Evolutionary conservation across 2,329 filamentous ascomycete genomes (phyloP).

Genomic region (Xylaria sp.): DNA sequence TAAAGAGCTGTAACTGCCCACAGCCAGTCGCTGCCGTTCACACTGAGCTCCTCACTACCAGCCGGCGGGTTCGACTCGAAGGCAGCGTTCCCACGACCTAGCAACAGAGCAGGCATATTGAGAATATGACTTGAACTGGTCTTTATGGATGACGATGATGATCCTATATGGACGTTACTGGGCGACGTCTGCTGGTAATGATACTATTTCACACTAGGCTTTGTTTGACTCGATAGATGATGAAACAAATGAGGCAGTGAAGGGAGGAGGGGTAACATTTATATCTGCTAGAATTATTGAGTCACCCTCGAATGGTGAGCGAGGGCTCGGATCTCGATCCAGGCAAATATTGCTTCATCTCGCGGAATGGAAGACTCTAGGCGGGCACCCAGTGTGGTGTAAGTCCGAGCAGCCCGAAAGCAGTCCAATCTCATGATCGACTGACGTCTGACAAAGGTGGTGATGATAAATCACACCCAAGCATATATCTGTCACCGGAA

Average conservation of each 20-base stretch:
- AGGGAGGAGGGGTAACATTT: slow-evolving; percentile 17
- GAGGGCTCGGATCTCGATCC: slow-evolving; percentile 29
- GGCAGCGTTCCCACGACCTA: slow-evolving; percentile 54
- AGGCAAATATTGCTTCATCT: slow-evolving; percentile 8
- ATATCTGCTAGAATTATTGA: slow-evolving; percentile 20
- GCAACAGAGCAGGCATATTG: slow-evolving; percentile 28
- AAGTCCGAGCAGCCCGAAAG: slow-evolving; percentile 36
- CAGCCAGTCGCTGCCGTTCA: slow-evolving; percentile 64
- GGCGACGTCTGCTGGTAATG: neutral
- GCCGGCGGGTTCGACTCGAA: slow-evolving; percentile 58
- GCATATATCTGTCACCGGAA: slow-evolving; percentile 8
- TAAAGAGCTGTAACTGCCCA: slow-evolving; percentile 65
- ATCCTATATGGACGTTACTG: neutral
- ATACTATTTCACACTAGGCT: neutral
- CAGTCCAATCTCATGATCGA: slow-evolving; percentile 27
- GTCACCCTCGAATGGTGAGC: neutral
- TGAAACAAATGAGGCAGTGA: neutral
- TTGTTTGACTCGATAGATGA: slow-evolving; percentile 7
- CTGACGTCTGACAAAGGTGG: slow-evolving; percentile 32
- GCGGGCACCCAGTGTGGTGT: slow-evolving; percentile 11
- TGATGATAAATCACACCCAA: slow-evolving; percentile 38
- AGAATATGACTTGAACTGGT: neutral
- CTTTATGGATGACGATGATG: neutral
- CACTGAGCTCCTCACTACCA: slow-evolving; percentile 54
- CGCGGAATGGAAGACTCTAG: slow-evolving; percentile 21